Evolutionary conservation across 352 stramenopile species (phyloP), one percentile per base, ranked within the genome.

Genomic region (Aphanomyces astaci): DNA sequence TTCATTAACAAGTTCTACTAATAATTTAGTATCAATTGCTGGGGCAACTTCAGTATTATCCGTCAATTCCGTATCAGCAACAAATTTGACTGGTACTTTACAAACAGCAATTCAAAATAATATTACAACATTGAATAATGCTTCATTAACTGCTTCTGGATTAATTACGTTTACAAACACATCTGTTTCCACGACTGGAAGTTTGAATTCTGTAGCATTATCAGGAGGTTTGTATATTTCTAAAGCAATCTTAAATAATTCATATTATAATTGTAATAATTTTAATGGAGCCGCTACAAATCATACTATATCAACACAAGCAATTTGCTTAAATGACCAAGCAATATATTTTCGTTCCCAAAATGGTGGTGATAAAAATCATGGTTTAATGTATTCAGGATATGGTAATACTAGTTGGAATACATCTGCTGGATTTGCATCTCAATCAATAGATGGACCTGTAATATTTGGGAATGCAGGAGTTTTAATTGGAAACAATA

Each of bases 191-290:
- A n/a, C n/a, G n/a, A n/a, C n/a, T n/a, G n/a, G n/a, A n/a, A n/a
- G n/a, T n/a, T n/a, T n/a, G n/a, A n/a, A n/a, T n/a, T n/a, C n/a
- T n/a, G n/a, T n/a, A n/a, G n/a, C n/a, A n/a, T n/a, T 55, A 2
- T 15, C 48, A 55, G 48, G 48, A 22, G 48, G 48, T 10, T 55
- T 55, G 28, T 55, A 55, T 55, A 55, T 24, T 2, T 17, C 48
- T 28, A 55, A 55, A 55, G 48, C 48, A 55, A 55, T 55, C 22
- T 2, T 55, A 55, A 55, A 55, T 55, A 55, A 55, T 55, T 28
- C 17, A 28, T 55, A 55, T 55, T 55, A 55, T 55, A 10, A 55
- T 55, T 55, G 48, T 55, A 55, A 55, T 55, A 55, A 17, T 30
- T 0, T 24, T 28, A 55, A 55, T 55, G 28, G 48, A 28, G 48